Percentiles rank a stretch among this genome's conserved stretches.
phyloP scores from a whole-genome alignment of 768 basidiomycete genomes.

The Leccinum obscurum region DNA sequence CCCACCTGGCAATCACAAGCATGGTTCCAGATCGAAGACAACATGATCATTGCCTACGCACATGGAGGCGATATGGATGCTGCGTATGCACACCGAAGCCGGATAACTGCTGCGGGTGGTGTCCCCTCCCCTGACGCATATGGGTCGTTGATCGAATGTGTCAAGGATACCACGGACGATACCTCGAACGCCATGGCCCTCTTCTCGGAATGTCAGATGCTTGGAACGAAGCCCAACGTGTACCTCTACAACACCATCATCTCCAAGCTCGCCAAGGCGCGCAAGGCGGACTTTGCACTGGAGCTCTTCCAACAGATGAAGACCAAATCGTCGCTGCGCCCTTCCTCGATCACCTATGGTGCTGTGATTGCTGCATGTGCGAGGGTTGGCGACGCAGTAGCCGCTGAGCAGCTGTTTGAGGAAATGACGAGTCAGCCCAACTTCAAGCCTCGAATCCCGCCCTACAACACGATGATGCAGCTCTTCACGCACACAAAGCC shows the following conservation, averaged over 20 bases:
- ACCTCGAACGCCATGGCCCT: conserved; percentile 82
- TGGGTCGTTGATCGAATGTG: conserved; percentile 81
- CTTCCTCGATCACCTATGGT: conserved; percentile 91
- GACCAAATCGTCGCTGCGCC: conserved; percentile 46
- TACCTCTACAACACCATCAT: conserved; percentile 98
- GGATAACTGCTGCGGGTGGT: conserved; percentile 75
- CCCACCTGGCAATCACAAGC: conserved; percentile 50
- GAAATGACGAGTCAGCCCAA: conserved; percentile 77
- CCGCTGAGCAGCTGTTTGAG: conserved; percentile 79
- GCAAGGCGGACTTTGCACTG: conserved; percentile 88
- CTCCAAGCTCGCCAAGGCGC: conserved; percentile 90
- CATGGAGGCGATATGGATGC: conserved; percentile 77
- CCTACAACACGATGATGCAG: conserved; percentile 99
- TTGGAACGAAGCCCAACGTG: conserved; percentile 72
- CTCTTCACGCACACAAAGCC: conserved; percentile 91
- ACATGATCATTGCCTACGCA: conserved; percentile 85
- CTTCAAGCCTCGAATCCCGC: conserved; percentile 89
- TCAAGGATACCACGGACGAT: conserved; percentile 96
- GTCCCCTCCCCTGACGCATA: conserved; percentile 89
- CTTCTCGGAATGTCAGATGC: conserved; percentile 72
- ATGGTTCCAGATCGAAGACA: conserved; percentile 84
- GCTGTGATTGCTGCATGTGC: conserved; percentile 93
- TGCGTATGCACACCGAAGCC: conserved; percentile 77
- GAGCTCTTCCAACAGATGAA: conserved; percentile 91
- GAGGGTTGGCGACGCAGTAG: conserved; percentile 81